Evolutionary conservation across 805 yeast species (phyloP), one percentile per base, ranked within the genome.

Genomic region (Spathaspora passalidarum): DNA sequence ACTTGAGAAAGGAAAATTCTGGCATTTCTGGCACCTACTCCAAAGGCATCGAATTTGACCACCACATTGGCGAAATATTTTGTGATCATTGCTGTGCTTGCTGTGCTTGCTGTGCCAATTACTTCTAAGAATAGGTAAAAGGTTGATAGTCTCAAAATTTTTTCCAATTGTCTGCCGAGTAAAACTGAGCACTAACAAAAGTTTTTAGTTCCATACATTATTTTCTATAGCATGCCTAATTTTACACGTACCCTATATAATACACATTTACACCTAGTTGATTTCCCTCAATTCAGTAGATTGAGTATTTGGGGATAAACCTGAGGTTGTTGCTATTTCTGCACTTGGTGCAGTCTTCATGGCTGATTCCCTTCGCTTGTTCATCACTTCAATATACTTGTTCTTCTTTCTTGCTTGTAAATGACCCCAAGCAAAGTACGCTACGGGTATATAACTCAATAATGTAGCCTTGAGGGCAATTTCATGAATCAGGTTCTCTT

Each of bases 41-140:
- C 79, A 52, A 86, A 76, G 1, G 97, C 96, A 63, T 87, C 81
- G 75, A 91, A 88, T 59, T 75, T 81, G 37, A 92, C 87, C 38
- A 73, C 72, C 7, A 89, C 88, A 52, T 81, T 81, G 29, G 90
- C 75, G 69, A 92, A 88, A 68, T 86, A 91, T 66, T 88, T 89
- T 34, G 97, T 92, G 59, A 91, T 86, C 98, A 91, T 91, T 26
- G 9, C 14, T 29, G 34, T 3, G n/a, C n/a, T n/a, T n/a, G n/a
- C n/a, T n/a, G n/a, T n/a, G n/a, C n/a, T n/a, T n/a, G n/a, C n/a
- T n/a, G n/a, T n/a, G n/a, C n/a, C n/a, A n/a, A n/a, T n/a, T n/a
- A n/a, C n/a, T n/a, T n/a, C n/a, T n/a, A n/a, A n/a, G n/a, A n/a
- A n/a, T n/a, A n/a, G n/a, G n/a, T n/a, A n/a, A n/a, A n/a, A 25